A percentile compares a stretch with the other conserved stretches of the same genome.
Evolutionary conservation across 1,284 basidiomycete genomes (phyloP).

Genomic region (Cryptococcus sp.): DNA sequence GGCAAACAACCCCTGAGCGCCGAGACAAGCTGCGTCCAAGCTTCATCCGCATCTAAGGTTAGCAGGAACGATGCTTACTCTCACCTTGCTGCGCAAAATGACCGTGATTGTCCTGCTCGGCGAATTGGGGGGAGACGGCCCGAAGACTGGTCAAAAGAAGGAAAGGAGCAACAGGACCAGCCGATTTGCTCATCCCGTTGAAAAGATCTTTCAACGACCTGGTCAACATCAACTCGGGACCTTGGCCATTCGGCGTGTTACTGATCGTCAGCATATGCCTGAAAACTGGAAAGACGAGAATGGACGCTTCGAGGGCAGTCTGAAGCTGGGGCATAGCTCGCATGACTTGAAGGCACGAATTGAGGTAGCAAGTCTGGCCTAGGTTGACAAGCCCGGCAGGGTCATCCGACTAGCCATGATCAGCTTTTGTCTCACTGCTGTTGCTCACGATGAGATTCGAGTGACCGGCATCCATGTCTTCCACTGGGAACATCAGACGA

Average conservation of each 20-base stretch:
- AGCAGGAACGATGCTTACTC: slow-evolving; percentile 7
- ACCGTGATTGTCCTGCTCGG: slow-evolving; percentile 59
- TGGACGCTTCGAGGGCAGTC: slow-evolving; percentile 58
- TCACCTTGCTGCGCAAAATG: slow-evolving; percentile 83
- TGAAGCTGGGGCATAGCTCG: slow-evolving; percentile 85
- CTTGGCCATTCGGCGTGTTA: slow-evolving; percentile 13
- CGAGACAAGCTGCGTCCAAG: slow-evolving; percentile 78
- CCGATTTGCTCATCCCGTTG: slow-evolving; percentile 64
- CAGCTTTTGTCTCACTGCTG: not conserved
- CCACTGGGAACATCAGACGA: slow-evolving; percentile 23
- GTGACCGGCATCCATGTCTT: slow-evolving; percentile 79
- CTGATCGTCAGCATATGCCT: not conserved
- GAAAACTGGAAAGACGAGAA: slow-evolving; percentile 10
- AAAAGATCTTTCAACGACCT: slow-evolving; percentile 68
- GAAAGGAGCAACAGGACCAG: slow-evolving; percentile 70
- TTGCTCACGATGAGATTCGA: slow-evolving; percentile 69
- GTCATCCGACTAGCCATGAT: slow-evolving; percentile 57
- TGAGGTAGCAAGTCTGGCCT: slow-evolving; percentile 66
- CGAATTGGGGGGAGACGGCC: slow-evolving; percentile 84
- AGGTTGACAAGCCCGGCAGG: slow-evolving; percentile 34
- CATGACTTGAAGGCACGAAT: slow-evolving; percentile 86
- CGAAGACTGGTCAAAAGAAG: slow-evolving; percentile 67
- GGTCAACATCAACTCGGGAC: slow-evolving; percentile 48
- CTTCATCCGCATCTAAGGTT: slow-evolving; percentile 89
- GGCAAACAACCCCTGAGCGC: slow-evolving; percentile 62